These are phyloP conservation scores for Lentinus polychrous DNA, from an alignment of 1,284 basidiomycete species.

Conservation along the genomic window DNA sequence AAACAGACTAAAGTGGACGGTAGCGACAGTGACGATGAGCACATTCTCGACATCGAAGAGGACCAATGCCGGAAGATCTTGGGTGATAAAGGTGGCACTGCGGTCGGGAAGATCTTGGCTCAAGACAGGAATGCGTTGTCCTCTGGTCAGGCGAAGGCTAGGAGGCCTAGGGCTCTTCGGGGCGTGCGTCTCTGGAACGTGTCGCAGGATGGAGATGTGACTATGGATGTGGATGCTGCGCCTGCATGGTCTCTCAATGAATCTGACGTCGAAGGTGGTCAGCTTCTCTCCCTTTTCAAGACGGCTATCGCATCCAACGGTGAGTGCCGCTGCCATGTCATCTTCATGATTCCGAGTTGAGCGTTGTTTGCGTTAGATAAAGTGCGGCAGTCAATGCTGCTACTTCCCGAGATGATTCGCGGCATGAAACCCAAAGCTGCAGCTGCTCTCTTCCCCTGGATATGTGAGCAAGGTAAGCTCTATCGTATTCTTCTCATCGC, in stretches of 20 bases:
- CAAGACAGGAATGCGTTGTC: constrained; percentile 27
- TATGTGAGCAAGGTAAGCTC: no score
- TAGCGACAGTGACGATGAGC: constrained; percentile 24
- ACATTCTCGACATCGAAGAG: constrained; percentile 27
- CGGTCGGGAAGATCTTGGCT: constrained; percentile 34
- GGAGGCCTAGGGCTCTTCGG: constrained; percentile 32
- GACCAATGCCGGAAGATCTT: constrained; percentile 33
- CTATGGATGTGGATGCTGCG: constrained; percentile 12
- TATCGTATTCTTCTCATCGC: no score
- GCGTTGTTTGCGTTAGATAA: constrained; percentile 27
- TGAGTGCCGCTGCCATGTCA: constrained; percentile 21
- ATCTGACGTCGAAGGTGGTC: constrained; percentile 7
- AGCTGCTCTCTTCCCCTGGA: no score
- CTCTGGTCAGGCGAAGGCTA: constrained; percentile 22
- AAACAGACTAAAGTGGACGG: constrained; percentile 5
- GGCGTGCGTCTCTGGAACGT: constrained; percentile 19
- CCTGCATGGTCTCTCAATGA: constrained; percentile 8
- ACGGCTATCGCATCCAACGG: constrained; percentile 28
- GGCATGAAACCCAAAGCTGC: no score
- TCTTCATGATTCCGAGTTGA: no score
- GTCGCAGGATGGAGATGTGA: constrained; percentile 7
- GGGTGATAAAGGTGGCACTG: constrained; percentile 35
- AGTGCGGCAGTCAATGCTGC: constrained; percentile 29
- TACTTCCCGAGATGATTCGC: constrained; percentile 23
- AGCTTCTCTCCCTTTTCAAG: constrained; percentile 23